phyloP scores from a whole-genome alignment of 2,329 filamentous ascomycete genomes.

The Xylaria sp. region DNA sequence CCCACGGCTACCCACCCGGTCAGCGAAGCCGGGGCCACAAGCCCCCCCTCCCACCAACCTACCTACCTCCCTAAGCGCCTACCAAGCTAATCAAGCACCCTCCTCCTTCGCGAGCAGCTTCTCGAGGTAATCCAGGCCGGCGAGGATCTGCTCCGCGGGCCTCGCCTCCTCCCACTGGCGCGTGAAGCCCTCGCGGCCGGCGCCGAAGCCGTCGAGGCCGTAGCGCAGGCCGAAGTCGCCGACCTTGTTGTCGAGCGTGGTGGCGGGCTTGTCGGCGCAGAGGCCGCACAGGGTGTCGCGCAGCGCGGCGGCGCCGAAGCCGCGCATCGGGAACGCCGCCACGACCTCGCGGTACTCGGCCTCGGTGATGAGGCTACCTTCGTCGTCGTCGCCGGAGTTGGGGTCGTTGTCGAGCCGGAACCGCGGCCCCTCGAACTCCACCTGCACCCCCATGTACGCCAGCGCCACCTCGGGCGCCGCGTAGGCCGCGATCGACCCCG shows the following conservation, averaged over 20 bases:
- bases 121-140: slow-evolving; percentile 12
- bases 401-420: slow-evolving; percentile 23
- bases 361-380: slow-evolving; percentile 19
- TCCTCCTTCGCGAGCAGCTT: slow-evolving; percentile 15
- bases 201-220: slow-evolving; percentile 25
- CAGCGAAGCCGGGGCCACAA: too few relatives aligned
- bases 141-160: not conserved
- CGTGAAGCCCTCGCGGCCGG: slow-evolving; percentile 18
- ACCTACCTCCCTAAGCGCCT: too few relatives aligned
- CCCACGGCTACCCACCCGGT: too few relatives aligned
- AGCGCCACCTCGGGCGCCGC: slow-evolving; percentile 21
- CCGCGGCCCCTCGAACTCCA: slow-evolving; percentile 24
- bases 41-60: too few relatives aligned
- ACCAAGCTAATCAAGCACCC: too few relatives aligned
- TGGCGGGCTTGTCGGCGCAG: slow-evolving; percentile 24
- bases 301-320: slow-evolving; percentile 4
- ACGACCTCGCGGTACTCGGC: slow-evolving; percentile 25
- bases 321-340: slow-evolving; percentile 21
- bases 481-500: slow-evolving; percentile 19
- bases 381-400: too few relatives aligned
- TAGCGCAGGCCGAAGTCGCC: slow-evolving; percentile 19
- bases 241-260: slow-evolving; percentile 28
- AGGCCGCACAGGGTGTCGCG: slow-evolving; percentile 25
- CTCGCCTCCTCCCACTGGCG: slow-evolving; percentile 1
- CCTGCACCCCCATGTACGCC: slow-evolving; percentile 20